These are phyloP conservation scores for Knoxdaviesia proteae DNA, from an alignment of 2,329 filamentous ascomycete genomes.

Conservation along the genomic window DNA sequence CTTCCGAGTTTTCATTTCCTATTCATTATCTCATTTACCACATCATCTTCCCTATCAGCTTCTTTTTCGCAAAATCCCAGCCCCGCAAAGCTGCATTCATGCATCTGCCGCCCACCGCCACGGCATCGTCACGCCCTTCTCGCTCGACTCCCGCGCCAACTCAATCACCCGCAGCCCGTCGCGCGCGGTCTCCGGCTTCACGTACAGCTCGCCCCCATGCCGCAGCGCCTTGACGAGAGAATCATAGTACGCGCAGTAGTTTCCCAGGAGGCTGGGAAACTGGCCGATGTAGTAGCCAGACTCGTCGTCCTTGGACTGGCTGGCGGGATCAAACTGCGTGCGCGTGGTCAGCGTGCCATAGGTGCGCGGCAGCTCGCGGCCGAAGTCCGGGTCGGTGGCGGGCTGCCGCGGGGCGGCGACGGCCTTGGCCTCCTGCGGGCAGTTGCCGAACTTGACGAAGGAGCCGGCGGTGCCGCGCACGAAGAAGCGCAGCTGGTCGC, in stretches of 20 bases:
- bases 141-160: constrained; percentile 18
- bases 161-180: constrained; percentile 19
- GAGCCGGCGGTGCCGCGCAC: constrained; percentile 37
- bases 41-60: too few relatives aligned
- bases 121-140: constrained; percentile 11
- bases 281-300: constrained; percentile 14
- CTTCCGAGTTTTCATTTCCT: too few relatives aligned
- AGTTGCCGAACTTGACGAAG: constrained; percentile 16
- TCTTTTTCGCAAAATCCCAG: too few relatives aligned
- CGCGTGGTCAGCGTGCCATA: constrained; percentile 16
- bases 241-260: constrained; percentile 18
- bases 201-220: constrained; percentile 16
- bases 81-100: neutral
- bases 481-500: constrained; percentile 40
- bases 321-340: constrained; percentile 12
- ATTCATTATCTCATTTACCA: too few relatives aligned
- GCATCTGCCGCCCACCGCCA: constrained; percentile 8
- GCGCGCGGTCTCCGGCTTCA: constrained; percentile 16
- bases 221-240: constrained; percentile 18
- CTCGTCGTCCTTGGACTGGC: constrained; percentile 12
- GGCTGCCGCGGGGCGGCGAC: constrained; percentile 5
- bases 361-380: constrained; percentile 14
- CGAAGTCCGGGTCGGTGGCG: constrained; percentile 10
- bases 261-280: constrained; percentile 17
- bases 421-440: constrained; percentile 13